Evolutionary conservation across 345 rosid genomes (phyloP).

Genomic region (Eucalyptus curtisii): DNA sequence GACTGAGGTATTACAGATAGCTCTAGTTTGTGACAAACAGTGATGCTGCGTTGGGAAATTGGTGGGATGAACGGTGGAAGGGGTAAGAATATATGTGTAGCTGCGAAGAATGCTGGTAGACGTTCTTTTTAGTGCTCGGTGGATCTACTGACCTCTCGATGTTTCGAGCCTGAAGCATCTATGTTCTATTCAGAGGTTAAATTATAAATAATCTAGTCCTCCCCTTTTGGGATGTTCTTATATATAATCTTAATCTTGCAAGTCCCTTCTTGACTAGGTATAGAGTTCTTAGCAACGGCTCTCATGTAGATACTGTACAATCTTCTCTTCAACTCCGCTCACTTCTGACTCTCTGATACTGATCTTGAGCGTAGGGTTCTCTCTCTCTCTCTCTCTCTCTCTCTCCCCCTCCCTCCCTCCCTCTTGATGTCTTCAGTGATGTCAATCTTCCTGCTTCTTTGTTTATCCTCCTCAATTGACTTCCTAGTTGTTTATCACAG

Average conservation of each 20-base stretch:
- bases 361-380: not conserved
- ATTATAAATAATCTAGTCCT: not conserved
- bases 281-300: not conserved
- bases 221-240: not conserved
- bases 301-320: not conserved
- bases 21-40: not conserved
- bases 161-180: not conserved
- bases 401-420: not conserved
- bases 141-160: not conserved
- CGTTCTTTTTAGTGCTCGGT: not conserved
- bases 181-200: not conserved
- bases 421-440: not conserved
- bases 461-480: not conserved
- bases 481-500: not conserved
- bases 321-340: not conserved
- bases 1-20: not conserved
- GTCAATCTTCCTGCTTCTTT: not conserved
- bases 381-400: not conserved
- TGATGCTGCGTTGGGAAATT: not conserved
- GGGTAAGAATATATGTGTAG: not conserved
- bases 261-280: slow-evolving; percentile 6
- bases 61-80: not conserved
- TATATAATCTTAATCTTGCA: not conserved
- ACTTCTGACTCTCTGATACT: not conserved
- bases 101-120: not conserved